Percentiles rank a stretch among this genome's conserved stretches.
Evolutionary conservation across 805 yeast species (phyloP).

Genomic region (Cyberlindnera meyerae): DNA sequence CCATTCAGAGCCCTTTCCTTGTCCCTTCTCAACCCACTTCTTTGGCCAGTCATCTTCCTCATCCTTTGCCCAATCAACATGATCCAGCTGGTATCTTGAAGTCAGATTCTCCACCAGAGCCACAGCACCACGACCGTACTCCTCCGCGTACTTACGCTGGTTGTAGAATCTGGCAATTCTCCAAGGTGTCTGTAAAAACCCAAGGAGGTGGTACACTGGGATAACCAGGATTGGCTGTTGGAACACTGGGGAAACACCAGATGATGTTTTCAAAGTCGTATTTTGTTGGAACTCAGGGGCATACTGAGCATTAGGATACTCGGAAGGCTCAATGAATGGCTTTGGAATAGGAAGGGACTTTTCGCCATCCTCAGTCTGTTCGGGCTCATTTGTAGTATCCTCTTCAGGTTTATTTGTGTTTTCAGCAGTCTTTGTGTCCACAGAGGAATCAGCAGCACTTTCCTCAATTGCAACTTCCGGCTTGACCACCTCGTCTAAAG

Average conservation of each 20-base stretch:
- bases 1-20: constrained; percentile 81
- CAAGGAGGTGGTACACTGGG: constrained; percentile 72
- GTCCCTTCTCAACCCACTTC: constrained; percentile 77
- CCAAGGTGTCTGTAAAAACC: constrained; percentile 71
- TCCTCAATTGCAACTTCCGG: constrained; percentile 7
- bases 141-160: constrained; percentile 64
- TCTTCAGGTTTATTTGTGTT: neutral
- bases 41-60: constrained; percentile 89
- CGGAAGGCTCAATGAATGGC: constrained; percentile 58
- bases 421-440: neutral
- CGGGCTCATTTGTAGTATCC: constrained; percentile 12
- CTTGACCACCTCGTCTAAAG: constrained; percentile 7
- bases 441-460: neutral
- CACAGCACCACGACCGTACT: constrained; percentile 50
- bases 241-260: constrained; percentile 52
- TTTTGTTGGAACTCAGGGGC: constrained; percentile 39
- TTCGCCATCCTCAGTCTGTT: constrained; percentile 3
- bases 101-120: constrained; percentile 41
- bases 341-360: constrained; percentile 45
- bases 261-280: constrained; percentile 21
- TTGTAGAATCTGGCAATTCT: constrained; percentile 77
- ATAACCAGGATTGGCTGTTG: constrained; percentile 76
- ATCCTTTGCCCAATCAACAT: constrained; percentile 37
- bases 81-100: constrained; percentile 46
- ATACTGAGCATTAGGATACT: constrained; percentile 47